phyloP scores from a whole-genome alignment of 805 yeast genomes.

The Suhomyces tanzawaensis region DNA sequence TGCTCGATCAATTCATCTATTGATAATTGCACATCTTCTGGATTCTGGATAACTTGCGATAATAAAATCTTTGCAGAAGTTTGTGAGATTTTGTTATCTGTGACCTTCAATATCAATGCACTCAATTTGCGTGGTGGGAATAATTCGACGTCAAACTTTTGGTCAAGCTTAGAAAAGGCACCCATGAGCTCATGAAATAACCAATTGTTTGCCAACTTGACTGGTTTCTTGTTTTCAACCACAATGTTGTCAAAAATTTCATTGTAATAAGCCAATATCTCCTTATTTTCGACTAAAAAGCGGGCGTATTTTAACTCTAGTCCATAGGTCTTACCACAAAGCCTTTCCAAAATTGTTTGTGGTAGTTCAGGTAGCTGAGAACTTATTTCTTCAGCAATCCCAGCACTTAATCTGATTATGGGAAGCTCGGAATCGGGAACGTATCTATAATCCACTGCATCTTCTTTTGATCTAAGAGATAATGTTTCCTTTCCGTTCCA shows the following conservation, averaged over 20 bases:
- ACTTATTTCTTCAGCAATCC: constrained; percentile 42
- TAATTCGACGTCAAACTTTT: constrained; percentile 25
- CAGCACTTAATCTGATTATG: constrained; percentile 43
- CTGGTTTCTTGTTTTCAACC: constrained; percentile 17
- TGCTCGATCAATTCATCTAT: constrained; percentile 51
- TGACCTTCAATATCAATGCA: constrained; percentile 53
- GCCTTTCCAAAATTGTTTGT: constrained; percentile 48
- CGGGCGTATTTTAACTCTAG: constrained; percentile 73
- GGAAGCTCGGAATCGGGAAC: constrained; percentile 94
- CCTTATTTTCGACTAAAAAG: constrained; percentile 53
- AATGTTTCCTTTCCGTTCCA: constrained; percentile 82
- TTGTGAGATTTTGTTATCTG: constrained; percentile 49
- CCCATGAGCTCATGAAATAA: constrained; percentile 80
- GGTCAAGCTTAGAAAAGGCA: constrained; percentile 50
- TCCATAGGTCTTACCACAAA: constrained; percentile 50
- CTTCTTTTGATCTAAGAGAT: constrained; percentile 72
- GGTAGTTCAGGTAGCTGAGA: constrained; percentile 57
- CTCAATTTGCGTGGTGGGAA: constrained; percentile 46
- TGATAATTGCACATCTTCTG: constrained; percentile 29
- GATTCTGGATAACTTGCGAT: constrained; percentile 55
- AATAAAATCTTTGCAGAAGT: constrained; percentile 68
- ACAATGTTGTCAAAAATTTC: constrained; percentile 32
- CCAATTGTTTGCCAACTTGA: constrained; percentile 67
- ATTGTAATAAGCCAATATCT: constrained; percentile 52
- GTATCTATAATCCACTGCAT: constrained; percentile 82